Conservation (phyloP, 257 asterid species). For the Cruciata laevipes region DNA sequence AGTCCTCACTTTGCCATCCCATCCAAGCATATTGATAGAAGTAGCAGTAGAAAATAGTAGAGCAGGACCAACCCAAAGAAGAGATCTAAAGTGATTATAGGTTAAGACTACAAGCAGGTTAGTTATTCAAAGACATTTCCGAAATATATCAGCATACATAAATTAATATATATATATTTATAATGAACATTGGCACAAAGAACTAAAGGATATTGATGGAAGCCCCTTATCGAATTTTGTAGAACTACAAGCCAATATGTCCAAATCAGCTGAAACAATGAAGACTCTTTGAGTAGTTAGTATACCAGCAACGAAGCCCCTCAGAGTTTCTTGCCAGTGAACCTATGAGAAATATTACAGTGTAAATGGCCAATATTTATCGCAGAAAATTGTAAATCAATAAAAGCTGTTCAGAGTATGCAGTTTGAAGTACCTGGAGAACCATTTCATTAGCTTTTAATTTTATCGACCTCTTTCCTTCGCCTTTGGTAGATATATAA, state of each 20-base stretch:
- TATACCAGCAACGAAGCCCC: conserved; percentile 96
- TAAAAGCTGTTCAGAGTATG: neutral
- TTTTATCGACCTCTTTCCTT: conserved; percentile 79
- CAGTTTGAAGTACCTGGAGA: conserved; percentile 61
- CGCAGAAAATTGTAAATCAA: neutral
- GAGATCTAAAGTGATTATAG: conserved; percentile 77
- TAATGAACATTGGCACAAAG: conserved; percentile 8
- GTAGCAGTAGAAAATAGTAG: conserved; percentile 93
- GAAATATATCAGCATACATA: conserved; percentile 1
- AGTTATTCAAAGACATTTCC: conserved; percentile 8
- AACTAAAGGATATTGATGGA: conserved; percentile 95
- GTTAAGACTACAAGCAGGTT: conserved; percentile 45
- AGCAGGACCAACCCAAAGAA: conserved; percentile 98
- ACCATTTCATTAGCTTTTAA: conserved; percentile 81
- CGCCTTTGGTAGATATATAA: conserved; percentile 84
- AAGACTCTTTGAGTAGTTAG: conserved; percentile 86
- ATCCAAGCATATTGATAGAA: conserved; percentile 86
- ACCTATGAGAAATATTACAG: conserved; percentile 37
- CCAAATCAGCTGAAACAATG: conserved; percentile 83
- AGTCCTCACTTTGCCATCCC: conserved; percentile 99
- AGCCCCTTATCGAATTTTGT: conserved; percentile 84
- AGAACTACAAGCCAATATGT: conserved; percentile 73
- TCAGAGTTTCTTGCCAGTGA: conserved; percentile 98
- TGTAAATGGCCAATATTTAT: neutral
- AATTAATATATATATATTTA: too few species aligned